Percentiles rank a stretch among this genome's conserved stretches.
Evolutionary conservation across 2,329 filamentous ascomycete genomes (phyloP).

Genomic region (Metarhizium sp.): DNA sequence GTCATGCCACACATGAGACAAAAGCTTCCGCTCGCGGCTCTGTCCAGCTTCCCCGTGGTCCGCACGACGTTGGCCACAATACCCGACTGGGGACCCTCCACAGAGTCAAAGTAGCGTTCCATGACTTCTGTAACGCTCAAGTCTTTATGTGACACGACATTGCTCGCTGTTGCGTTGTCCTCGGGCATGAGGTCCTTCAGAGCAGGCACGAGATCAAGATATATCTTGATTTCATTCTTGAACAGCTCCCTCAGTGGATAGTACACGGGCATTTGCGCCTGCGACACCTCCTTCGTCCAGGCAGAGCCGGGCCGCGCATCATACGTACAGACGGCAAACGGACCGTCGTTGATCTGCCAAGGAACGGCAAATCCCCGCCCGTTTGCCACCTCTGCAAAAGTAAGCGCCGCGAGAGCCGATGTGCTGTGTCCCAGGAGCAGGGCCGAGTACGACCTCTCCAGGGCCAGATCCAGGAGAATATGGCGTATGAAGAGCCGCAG

Average conservation of each 20-base stretch:
- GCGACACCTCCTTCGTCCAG: slow-evolving; percentile 7
- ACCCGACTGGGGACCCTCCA: slow-evolving; percentile 78
- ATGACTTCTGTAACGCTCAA: slow-evolving; percentile 88
- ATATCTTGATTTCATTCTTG: slow-evolving; percentile 67
- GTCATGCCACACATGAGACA: slow-evolving; percentile 65
- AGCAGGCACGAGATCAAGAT: slow-evolving; percentile 46
- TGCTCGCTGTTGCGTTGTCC: slow-evolving; percentile 18
- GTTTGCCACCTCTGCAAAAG: slow-evolving; percentile 81
- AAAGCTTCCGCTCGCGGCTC: slow-evolving; percentile 27
- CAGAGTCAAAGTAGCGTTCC: slow-evolving; percentile 70
- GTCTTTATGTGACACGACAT: slow-evolving; percentile 58
- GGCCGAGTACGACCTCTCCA: slow-evolving; percentile 50
- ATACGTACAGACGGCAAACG: slow-evolving; percentile 26
- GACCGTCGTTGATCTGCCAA: slow-evolving; percentile 72
- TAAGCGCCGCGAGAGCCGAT: slow-evolving; percentile 76
- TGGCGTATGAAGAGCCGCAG: slow-evolving; percentile 60
- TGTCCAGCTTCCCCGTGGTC: slow-evolving; percentile 73
- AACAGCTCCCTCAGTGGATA: slow-evolving; percentile 81
- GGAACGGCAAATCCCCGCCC: slow-evolving; percentile 78
- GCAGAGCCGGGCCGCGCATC: slow-evolving; percentile 13
- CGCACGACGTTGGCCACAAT: slow-evolving; percentile 94
- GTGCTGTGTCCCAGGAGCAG: slow-evolving; percentile 81
- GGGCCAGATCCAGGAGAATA: slow-evolving; percentile 58
- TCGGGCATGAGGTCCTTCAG: slow-evolving; percentile 39
- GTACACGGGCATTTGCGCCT: slow-evolving; percentile 41